These are phyloP conservation scores for Xylaria venustula DNA, from an alignment of 495 filamentous ascomycete species.

Conservation along the genomic window DNA sequence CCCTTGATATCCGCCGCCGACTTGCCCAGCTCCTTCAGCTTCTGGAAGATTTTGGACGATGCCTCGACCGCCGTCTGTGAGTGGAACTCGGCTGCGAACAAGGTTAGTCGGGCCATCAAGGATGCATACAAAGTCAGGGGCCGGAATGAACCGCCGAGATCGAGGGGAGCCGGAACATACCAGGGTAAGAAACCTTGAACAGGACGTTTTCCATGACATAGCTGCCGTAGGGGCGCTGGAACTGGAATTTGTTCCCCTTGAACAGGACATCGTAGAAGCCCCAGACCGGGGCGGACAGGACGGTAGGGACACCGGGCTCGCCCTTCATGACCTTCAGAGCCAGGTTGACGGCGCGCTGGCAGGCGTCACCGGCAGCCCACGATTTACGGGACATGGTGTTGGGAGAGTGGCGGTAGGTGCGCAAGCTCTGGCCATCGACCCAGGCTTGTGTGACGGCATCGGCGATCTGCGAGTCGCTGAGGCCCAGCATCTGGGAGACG, in stretches of 20 bases:
- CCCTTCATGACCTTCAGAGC: constrained; percentile 90
- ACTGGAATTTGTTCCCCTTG: constrained; percentile 91
- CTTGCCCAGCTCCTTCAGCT: constrained; percentile 82
- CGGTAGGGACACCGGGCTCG: constrained; percentile 86
- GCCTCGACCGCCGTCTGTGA: constrained; percentile 98
- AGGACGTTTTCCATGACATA: constrained; percentile 99
- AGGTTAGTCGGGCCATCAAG: neutral
- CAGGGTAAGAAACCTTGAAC: constrained; percentile 98
- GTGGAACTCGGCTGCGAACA: constrained; percentile 83
- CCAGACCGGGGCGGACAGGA: constrained; percentile 91
- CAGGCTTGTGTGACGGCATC: constrained; percentile 96
- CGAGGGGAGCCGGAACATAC: constrained; percentile 45
- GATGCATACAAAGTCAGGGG: neutral
- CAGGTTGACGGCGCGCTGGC: constrained; percentile 93
- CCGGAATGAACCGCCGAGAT: neutral
- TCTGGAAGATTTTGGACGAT: constrained; percentile 78
- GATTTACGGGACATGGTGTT: constrained; percentile 99
- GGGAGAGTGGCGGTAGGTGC: constrained; percentile 93
- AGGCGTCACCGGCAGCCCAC: constrained; percentile 97
- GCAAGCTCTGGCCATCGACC: constrained; percentile 93
- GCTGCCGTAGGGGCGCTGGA: constrained; percentile 93
- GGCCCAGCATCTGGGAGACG: constrained; percentile 87
- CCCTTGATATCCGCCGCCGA: constrained; percentile 90
- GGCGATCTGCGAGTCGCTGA: constrained; percentile 84
- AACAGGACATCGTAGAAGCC: constrained; percentile 99